Evolutionary conservation across 2,329 filamentous ascomycete genomes (phyloP), one percentile per base, ranked within the genome.

Genomic region (Aureobasidium namibiae): DNA sequence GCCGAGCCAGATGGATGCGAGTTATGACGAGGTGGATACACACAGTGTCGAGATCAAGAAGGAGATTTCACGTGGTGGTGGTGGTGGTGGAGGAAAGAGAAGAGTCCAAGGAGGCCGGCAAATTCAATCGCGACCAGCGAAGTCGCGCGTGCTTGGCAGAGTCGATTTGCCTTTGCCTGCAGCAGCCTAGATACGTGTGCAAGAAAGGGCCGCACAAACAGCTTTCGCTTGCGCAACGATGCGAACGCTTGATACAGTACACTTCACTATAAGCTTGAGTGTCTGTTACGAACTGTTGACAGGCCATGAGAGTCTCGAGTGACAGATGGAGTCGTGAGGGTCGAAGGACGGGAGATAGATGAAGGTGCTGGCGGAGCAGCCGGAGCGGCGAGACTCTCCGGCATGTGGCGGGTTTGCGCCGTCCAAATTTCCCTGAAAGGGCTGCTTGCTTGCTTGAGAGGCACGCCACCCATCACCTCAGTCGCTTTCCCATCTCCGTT

Each of bases 381-480:
- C 42, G 31, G 21, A 21, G 29, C 46, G 46, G 46, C 46, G 34
- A 52, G 49, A 39, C 33, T 39, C 34, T 13, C 8, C 36, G 50
- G 36, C 36, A 31, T 26, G 50, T 33, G 31, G 38, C 50, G 36
- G 49, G 34, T 53, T 42, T 53, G 49, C 34, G 48, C 34, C 48
- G 33, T 54, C 26, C 36, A 41, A 54, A 54, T 54, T 54, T 54
- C 36, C 50, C 50, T 42, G 23, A 39, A 36, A 36, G 31, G n/a
- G n/a, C n/a, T n/a, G n/a, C n/a, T n/a, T n/a, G 46, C 16, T 21
- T 13, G 21, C 34, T 52, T 39, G 34, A 26, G 13, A 42, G 50
- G 36, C 50, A 41, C 50, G 50, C 50, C 50, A 54, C 50, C 50
- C 48, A 52, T 52, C 48, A 39, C 33, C 48, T 52, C 48, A 52